Percentiles rank a stretch among this genome's conserved stretches.
These are phyloP conservation scores for Pichia sp. DNA, from an alignment of 1,139 yeast species.

Conservation along the genomic window DNA sequence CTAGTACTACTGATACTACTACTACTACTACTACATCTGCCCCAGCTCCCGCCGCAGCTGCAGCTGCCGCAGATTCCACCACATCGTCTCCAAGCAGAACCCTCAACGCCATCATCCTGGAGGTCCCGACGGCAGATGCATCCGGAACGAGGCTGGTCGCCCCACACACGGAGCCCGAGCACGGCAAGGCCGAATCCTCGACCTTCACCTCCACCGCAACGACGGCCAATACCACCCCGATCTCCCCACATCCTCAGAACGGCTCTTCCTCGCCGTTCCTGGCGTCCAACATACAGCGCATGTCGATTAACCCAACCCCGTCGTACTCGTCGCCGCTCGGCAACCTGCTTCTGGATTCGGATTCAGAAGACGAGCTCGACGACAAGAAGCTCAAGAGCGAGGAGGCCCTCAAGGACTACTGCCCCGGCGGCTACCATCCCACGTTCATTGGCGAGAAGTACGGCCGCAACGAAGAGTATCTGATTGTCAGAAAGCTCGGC, in stretches of 20 bases:
- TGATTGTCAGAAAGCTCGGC: constrained; percentile 65
- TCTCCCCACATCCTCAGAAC: neutral
- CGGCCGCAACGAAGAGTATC: constrained; percentile 51
- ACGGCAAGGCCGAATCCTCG: neutral
- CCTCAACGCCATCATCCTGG: neutral
- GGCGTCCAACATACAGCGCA: neutral
- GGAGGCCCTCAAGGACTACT: constrained; percentile 64
- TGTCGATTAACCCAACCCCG: neutral
- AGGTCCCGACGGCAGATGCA: neutral
- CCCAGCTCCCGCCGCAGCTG: neutral
- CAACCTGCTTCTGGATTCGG: constrained; percentile 8
- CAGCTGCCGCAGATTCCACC: neutral
- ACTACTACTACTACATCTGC: neutral
- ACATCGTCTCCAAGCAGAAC: neutral
- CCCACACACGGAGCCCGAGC: neutral
- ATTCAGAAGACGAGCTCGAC: constrained; percentile 15
- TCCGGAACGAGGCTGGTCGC: neutral
- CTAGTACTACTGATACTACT: too few relatives aligned
- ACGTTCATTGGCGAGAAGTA: constrained; percentile 68
- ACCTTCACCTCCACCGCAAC: neutral
- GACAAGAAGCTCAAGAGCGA: constrained; percentile 36
- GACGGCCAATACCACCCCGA: neutral
- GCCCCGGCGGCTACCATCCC: constrained; percentile 77
- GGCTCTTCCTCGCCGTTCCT: neutral
- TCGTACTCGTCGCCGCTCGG: neutral